Conservation (phyloP, 352 stramenopile genomes). For the Phytopythium boreale region DNA sequence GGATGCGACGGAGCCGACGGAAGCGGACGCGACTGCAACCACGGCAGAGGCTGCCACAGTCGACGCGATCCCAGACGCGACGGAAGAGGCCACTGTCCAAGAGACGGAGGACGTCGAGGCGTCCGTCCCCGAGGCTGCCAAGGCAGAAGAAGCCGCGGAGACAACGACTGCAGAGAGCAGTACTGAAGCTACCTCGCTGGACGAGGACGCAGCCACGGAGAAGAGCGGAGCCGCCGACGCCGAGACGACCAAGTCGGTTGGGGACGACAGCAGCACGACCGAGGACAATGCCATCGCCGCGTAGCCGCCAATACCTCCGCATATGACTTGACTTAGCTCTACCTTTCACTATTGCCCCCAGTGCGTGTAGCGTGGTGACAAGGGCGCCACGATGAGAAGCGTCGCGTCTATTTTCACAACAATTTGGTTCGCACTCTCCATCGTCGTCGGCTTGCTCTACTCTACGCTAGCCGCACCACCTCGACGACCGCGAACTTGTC, state of each 20-base stretch:
- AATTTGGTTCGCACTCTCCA: neutral
- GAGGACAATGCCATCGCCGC: neutral
- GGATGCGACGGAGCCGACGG: neutral
- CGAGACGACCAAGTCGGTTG: neutral
- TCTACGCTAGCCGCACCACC: constrained; percentile 42
- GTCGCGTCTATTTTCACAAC: constrained; percentile 7
- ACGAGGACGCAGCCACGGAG: neutral
- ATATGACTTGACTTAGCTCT: neutral
- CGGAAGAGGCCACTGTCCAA: neutral
- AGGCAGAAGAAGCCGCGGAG: neutral
- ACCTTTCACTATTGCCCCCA: neutral
- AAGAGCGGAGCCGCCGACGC: neutral
- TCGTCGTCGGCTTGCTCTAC: neutral
- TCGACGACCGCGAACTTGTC: constrained; percentile 47
- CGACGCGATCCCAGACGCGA: neutral
- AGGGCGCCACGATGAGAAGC: neutral
- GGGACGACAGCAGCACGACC: neutral
- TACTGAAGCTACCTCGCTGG: neutral
- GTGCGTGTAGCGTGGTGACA: neutral
- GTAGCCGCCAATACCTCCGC: neutral
- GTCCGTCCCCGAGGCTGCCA: neutral
- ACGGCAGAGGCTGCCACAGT: neutral
- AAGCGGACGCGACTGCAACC: neutral
- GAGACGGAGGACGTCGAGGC: neutral
- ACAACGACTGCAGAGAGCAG: neutral